Evolutionary conservation across 1,284 basidiomycete genomes (phyloP), one percentile per base, ranked within the genome.

Genomic region (Ceratobasidium sp.): DNA sequence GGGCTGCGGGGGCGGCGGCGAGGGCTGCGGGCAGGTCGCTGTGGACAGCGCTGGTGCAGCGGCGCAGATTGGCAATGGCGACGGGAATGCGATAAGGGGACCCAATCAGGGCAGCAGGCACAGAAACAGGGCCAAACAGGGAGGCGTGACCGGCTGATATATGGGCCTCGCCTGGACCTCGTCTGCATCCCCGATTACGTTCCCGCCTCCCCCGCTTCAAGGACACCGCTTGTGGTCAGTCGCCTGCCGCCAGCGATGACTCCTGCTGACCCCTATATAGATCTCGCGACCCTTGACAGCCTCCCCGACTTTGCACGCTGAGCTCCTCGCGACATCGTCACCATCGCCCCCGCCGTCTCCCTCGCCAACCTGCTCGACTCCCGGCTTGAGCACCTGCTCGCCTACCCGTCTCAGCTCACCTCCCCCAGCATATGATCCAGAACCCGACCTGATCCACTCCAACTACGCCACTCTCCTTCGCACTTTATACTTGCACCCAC

Each of bases 231-330:
- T 92, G 91, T 31, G 65, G 73, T 65, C 56, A 62, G 56, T 46
- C 31, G n/a, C 22, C 27, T 41, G 34, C 37, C 49, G 49, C 22
- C 22, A 7, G 11, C 22, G n/a, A 39, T 31, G 16, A 24, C n/a
- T 3, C n/a, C 19, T 39, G 27, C 27, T 59, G 19, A 48, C 31
- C 39, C 61, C 46, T 74, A 54, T 76, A 76, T 48, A 94, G 91
- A 87, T 89, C 92, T 95, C 94, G 93, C 93, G 94, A 95, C 94
- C 93, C 94, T 94, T 91, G 89, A 87, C 91, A 91, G 91, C 90
- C 86, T 87, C 90, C 87, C 83, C 83, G 80, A 79, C 81, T 86
- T 87, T 84, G 81, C 82, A 58, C 68, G 51, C 74, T 56, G 56
- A 69, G 79, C 78, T 78, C 76, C 79, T 78, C 79, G 76, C 78